These are phyloP conservation scores for Colletotrichum aenigma DNA, from an alignment of 2,329 filamentous ascomycete species.

Conservation along the genomic window DNA sequence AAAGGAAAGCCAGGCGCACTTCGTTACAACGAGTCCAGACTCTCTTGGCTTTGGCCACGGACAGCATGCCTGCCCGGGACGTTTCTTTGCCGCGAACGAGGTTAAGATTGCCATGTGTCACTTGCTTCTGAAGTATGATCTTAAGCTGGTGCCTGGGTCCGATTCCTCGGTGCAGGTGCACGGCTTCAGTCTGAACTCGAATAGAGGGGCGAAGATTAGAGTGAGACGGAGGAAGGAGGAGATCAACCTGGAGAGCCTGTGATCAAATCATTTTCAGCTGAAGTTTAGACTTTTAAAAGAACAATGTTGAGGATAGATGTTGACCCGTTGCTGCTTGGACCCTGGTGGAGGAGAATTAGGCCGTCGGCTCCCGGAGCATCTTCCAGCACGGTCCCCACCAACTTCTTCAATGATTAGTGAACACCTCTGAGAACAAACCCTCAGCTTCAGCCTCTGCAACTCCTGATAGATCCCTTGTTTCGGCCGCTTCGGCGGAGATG, in stretches of 20 bases:
- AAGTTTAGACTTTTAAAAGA: background rate
- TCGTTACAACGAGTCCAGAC: conserved; percentile 41
- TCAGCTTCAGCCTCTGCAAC: background rate
- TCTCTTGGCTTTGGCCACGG: conserved; percentile 41
- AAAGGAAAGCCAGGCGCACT: conserved; percentile 34
- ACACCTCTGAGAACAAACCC: background rate
- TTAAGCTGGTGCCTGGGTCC: background rate
- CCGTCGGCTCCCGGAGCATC: background rate
- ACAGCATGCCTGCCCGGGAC: conserved; percentile 25
- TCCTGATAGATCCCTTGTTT: background rate
- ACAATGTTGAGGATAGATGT: background rate
- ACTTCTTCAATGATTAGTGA: background rate
- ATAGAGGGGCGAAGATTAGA: background rate
- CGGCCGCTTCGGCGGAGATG: background rate
- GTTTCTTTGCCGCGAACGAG: conserved; percentile 46
- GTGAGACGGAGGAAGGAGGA: background rate
- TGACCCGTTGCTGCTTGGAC: background rate
- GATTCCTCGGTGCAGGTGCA: background rate
- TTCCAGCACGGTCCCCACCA: background rate
- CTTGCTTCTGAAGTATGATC: conserved; percentile 44
- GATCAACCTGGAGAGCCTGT: background rate
- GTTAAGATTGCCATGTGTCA: conserved; percentile 47
- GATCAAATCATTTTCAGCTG: background rate
- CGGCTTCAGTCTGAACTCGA: background rate
- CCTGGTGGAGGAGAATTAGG: background rate